Evolutionary conservation across 2,329 filamentous ascomycete species (phyloP).

Genomic region (Neofusicoccum parvum): DNA sequence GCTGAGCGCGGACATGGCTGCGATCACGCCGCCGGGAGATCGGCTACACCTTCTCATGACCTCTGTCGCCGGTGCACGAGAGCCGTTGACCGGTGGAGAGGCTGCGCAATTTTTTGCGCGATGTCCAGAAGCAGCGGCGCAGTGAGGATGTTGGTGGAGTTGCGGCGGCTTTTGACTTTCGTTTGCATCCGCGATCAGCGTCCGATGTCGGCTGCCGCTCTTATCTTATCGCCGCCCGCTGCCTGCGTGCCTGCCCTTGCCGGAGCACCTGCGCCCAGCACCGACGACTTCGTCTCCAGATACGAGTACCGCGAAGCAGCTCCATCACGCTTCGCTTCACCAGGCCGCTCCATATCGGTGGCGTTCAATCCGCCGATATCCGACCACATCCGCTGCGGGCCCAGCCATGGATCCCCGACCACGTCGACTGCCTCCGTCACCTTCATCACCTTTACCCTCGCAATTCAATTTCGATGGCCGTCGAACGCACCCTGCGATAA

Average conservation of each 20-base stretch:
- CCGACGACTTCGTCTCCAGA: too few species aligned
- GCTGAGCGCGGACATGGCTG: conserved; percentile 3
- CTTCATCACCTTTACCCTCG: background rate
- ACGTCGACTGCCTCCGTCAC: background rate
- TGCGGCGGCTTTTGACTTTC: background rate
- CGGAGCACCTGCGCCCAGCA: too few species aligned
- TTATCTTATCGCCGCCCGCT: background rate
- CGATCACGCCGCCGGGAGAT: conserved; percentile 8
- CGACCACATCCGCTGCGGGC: too few species aligned
- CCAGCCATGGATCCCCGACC: too few species aligned
- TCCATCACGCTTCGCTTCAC: too few species aligned
- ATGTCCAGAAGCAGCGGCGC: too few species aligned
- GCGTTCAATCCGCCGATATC: too few species aligned
- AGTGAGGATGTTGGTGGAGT: background rate
- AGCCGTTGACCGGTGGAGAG: background rate
- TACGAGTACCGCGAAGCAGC: too few species aligned
- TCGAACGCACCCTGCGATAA: too few species aligned
- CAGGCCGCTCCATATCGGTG: too few species aligned
- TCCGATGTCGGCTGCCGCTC: background rate
- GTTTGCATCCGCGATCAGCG: background rate
- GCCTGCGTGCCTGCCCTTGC: too few species aligned
- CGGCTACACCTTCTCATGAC: conserved; percentile 1
- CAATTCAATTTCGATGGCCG: background rate
- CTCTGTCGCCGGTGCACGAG: too few species aligned
- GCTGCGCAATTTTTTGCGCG: background rate